phyloP scores from a whole-genome alignment of 2,329 filamentous ascomycete species.

The Fusarium abutilonis region DNA sequence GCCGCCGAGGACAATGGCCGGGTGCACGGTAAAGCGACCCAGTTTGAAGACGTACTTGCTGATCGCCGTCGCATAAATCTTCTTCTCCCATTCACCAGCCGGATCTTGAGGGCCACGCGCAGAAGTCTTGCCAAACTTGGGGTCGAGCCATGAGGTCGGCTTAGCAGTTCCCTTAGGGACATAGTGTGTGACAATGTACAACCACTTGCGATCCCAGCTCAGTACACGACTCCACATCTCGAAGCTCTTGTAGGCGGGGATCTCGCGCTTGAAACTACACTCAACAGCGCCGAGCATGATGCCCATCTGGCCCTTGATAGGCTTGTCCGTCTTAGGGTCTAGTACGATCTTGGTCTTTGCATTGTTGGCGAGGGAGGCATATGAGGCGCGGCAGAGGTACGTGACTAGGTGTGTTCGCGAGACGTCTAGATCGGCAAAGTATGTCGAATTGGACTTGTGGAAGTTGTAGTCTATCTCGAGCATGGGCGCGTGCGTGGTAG shows the following conservation, averaged over 20 bases:
- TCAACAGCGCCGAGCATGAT: constrained; percentile 78
- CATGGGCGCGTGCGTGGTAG: constrained; percentile 71
- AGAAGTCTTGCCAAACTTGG: constrained; percentile 54
- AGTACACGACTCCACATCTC: constrained; percentile 79
- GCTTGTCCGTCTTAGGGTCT: constrained; percentile 58
- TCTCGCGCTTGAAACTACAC: constrained; percentile 79
- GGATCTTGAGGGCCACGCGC: constrained; percentile 52
- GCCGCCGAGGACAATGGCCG: constrained; percentile 76
- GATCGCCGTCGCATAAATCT: constrained; percentile 75
- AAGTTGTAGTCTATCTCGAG: constrained; percentile 88
- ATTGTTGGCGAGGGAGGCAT: constrained; percentile 63
- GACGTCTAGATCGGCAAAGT: constrained; percentile 87
- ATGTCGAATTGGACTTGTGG: constrained; percentile 85
- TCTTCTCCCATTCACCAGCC: constrained; percentile 64
- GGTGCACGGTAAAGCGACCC: constrained; percentile 83
- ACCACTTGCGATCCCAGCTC: constrained; percentile 83
- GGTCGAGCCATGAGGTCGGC: constrained; percentile 64
- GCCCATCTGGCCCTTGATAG: constrained; percentile 63
- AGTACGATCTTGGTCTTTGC: constrained; percentile 60
- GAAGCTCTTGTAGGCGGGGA: constrained; percentile 73
- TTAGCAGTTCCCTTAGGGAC: constrained; percentile 68
- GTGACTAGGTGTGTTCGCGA: constrained; percentile 83
- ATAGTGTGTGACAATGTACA: constrained; percentile 80
- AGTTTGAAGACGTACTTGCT: constrained; percentile 87
- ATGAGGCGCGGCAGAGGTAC: constrained; percentile 69